Base-by-base conservation (phyloP, 805 yeast species). In the Kockiozyma suomiensis region DNA sequence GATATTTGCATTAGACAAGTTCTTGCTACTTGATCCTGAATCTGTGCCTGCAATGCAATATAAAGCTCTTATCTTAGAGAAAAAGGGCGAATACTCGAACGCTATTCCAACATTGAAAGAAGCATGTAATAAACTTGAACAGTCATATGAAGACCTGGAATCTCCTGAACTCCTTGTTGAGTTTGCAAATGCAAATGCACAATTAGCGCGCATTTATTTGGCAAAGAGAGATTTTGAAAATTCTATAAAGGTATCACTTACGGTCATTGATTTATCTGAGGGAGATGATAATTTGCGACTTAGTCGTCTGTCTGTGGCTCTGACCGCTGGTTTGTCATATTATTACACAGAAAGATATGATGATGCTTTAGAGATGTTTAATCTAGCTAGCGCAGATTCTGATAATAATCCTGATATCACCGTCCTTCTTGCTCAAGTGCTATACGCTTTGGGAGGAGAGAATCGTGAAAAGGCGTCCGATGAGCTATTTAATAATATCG, bases 401-500 rank as follows among this genome's bases (percentile, higher is more conserved):
- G 81, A 82, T 4, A 84, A 82, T 50, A 83, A 87, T 3, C 84
- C 81, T 64, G 81, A 86, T 62, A 79, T 90, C n/a, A 84, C 90
- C 15, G 82, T 86, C 5, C 74, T 93, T 30, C 80, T 90, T 21
- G 83, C 94, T 0, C 96, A 91, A 70, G 87, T 92, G 0, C 76
- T 94, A 51, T 87, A 86, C 75, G 89, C 90, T 1, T 82, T 82
- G 58, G 87, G 84, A n/a, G 81, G 84, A 0, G 84, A 81, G n/a
- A 94, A 88, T 4, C 84, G 94, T 0, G 85, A 84, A 59, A 87
- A 85, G 64, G 97, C 97, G 0, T 70, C 88, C 49, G 97, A 91
- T 67, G 96, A 90, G 72, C 74, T 93, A 46, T 86, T 88, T 66
- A 79, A 81, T 25, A 83, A 80, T 67, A 82, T 91, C 42, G 86